Percentiles rank a stretch among this genome's conserved stretches.
Conservation (phyloP, 2,329 filamentous ascomycete genomes). For the Dothidotthia symphoricarpi region DNA sequence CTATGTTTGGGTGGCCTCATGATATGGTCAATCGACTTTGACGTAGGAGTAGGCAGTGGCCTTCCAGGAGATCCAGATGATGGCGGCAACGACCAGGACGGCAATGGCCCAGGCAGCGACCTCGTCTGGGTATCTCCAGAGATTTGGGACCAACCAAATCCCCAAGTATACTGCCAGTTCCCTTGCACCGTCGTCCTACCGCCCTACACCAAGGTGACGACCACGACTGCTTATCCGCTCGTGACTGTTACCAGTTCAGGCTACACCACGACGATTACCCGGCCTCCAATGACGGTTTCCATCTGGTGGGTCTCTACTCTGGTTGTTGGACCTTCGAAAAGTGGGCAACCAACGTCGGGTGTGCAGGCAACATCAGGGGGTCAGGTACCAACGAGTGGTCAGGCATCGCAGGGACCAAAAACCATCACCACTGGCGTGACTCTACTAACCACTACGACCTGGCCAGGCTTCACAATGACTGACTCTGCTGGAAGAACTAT, state of each 20-base stretch:
- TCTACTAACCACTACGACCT: no score
- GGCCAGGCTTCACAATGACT: no score
- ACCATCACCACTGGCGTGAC: no score
- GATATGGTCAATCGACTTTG: constrained; percentile 20
- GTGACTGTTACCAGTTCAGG: constrained; percentile 5
- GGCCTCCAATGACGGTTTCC: no score
- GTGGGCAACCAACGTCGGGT: no score
- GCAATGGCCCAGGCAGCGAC: background rate
- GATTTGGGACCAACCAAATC: constrained; percentile 4
- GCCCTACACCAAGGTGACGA: background rate
- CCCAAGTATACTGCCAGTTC: constrained; percentile 5
- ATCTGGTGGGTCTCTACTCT: no score
- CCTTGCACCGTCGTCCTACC: constrained; percentile 8
- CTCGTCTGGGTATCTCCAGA: constrained; percentile 5
- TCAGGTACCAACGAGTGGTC: no score
- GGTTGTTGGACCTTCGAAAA: no score
- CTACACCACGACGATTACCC: constrained; percentile 2
- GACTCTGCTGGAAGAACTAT: no score
- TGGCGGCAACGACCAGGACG: background rate
- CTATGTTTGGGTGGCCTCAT: constrained; percentile 25
- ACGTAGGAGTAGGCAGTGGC: constrained; percentile 1
- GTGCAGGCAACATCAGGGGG: no score
- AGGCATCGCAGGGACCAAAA: no score
- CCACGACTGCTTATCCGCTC: constrained; percentile 5
- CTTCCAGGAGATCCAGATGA: background rate